Base-by-base conservation (phyloP, 2,329 filamentous ascomycete species). In the Triangularia verruculosa region DNA sequence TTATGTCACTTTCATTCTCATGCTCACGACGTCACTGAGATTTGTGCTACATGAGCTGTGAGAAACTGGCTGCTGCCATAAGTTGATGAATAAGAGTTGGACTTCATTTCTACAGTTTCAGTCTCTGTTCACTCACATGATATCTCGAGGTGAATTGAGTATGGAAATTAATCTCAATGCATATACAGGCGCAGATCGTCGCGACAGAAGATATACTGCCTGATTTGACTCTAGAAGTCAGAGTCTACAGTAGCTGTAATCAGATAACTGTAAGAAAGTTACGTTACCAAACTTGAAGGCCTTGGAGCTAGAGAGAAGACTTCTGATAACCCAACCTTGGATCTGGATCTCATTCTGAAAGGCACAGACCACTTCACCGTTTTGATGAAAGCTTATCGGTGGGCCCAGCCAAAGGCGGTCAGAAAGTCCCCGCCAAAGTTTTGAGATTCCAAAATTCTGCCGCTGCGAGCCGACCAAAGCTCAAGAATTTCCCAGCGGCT, bases 381-480 rank as follows among this genome's bases (percentile, higher is more conserved):
- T 28, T 27, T 24, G n/a, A 47, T 9, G n/a, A 32, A n/a, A 47
- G 22, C 51, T 54, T 54, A 54, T 54, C 51, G 22, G 51, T 56
- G 57, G 56, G 34, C 20, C n/a, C 20, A 12, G 24, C 13, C 30
- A 59, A 70, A 68, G 67, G 69, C 69, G 69, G 69, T 71, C 62
- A 68, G 61, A 61, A 62, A 67, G 63, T 65, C 57, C 57, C 56
- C 63, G 32, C 57, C n/a, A 25, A 43, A 28, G 12, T n/a, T 63
- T 57, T 61, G 59, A 66, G 61, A 64, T 59, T 53, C 62, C 68
- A 70, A 67, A 63, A 62, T 71, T 71, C 69, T 71, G 69, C 69
- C 69, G 65, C 60, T 59, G n/a, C 47, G 53, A 20, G 24, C 43
- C 25, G 43, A 64, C 17, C 55, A 56, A 53, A 59, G 60, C 52